Conservation (phyloP, 768 basidiomycete species). For the Sistotremastrum niveocremeum region DNA sequence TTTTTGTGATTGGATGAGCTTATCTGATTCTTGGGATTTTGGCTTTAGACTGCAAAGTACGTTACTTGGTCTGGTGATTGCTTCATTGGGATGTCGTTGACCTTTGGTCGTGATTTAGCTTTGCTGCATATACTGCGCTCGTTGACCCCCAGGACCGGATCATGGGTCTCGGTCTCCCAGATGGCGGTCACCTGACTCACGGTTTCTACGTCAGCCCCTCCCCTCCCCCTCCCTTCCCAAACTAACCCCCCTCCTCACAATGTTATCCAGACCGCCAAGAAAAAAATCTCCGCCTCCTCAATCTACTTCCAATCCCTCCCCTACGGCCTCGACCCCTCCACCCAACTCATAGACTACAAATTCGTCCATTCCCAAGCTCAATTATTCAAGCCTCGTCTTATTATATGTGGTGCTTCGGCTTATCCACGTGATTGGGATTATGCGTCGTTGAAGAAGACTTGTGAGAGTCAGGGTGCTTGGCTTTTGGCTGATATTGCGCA, state of each 20-base stretch:
- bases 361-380: constrained; percentile 73
- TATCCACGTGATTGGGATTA: constrained; percentile 99
- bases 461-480: constrained; percentile 81
- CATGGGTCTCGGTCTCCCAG: constrained; percentile 97
- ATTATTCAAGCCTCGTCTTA: constrained; percentile 87
- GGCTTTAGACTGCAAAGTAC: constrained; percentile 71
- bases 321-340: constrained; percentile 70
- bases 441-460: constrained; percentile 60
- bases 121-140: constrained; percentile 90
- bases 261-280: constrained; percentile 72
- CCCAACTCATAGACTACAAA: constrained; percentile 83
- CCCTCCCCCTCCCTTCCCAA: not conserved
- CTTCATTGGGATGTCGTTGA: constrained; percentile 3
- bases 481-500: constrained; percentile 97
- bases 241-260: not conserved
- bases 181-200: constrained; percentile 95
- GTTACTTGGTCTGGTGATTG: constrained; percentile 13
- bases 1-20: constrained; percentile 8
- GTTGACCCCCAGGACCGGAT: constrained; percentile 95
- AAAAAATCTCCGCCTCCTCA: constrained; percentile 99
- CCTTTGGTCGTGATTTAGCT: constrained; percentile 34
- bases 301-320: constrained; percentile 99
- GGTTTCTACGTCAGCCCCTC: constrained; percentile 72
- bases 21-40: not conserved
- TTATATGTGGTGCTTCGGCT: constrained; percentile 97